A percentile compares a stretch with the other conserved stretches of the same genome.
phyloP scores from a whole-genome alignment of 192 early-diverging fungal species.

The Cetraspora pellucida region DNA sequence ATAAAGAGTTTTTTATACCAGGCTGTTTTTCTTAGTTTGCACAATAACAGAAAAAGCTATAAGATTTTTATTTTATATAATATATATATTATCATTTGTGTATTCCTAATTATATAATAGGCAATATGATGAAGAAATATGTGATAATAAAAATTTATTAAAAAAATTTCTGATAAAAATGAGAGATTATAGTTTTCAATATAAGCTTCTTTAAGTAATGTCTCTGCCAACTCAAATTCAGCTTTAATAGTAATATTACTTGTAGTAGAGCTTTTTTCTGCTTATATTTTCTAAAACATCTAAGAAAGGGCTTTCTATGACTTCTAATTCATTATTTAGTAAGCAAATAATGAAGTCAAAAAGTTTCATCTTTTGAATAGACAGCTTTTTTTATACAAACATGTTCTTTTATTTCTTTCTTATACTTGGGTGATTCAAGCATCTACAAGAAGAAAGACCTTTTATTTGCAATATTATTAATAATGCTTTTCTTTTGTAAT shows the following conservation, averaged over 20 bases:
- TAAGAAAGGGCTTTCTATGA: conserved; percentile 12
- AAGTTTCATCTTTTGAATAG: not conserved
- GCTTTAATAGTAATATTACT: not conserved
- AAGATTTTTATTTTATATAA: conserved; percentile 1
- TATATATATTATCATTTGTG: too few relatives aligned
- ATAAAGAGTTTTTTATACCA: not conserved
- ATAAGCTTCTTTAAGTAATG: not conserved
- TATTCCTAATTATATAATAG: not conserved
- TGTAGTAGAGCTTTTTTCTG: conserved; percentile 1
- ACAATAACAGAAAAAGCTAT: conserved; percentile 1
- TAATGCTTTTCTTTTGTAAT: conserved; percentile 13
- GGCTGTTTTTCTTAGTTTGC: not conserved
- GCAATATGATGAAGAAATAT: conserved; percentile 4
- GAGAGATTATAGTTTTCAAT: not conserved
- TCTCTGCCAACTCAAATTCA: not conserved
- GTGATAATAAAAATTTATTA: not conserved
- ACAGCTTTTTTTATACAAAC: not conserved
- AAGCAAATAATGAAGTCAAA: conserved; percentile 11
- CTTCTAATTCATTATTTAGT: too few relatives aligned
- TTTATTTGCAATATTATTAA: conserved; percentile 24
- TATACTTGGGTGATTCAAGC: not conserved
- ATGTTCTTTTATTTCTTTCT: not conserved
- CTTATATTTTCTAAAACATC: not conserved
- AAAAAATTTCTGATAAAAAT: too few relatives aligned
- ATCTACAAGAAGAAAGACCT: not conserved